Evolutionary conservation across 768 basidiomycete genomes (phyloP), one percentile per base, ranked within the genome.

Genomic region (Cubamyces lactineus): DNA sequence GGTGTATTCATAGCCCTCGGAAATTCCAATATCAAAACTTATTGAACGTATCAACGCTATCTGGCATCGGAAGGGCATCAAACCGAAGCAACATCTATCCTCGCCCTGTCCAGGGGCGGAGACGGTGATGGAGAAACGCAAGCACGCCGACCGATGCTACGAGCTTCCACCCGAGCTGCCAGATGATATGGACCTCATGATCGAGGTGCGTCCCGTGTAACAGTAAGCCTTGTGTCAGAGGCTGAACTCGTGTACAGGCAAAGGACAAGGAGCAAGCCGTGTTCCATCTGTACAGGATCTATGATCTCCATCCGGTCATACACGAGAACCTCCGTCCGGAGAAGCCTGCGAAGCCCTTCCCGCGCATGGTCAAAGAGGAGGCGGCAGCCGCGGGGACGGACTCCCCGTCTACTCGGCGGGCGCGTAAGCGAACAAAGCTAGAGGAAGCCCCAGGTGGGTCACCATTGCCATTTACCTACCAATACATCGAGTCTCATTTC

Each of bases 231-330:
- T n/a, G n/a, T n/a, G n/a, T n/a, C n/a, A n/a, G n/a, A n/a, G n/a
- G n/a, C 53, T 23, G 23, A 39, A 23, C 45, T 15, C 21, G 19
- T 28, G 1, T 1, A 30, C 53, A 75, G 80, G 92, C 92, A 2
- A 93, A 94, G 72, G 92, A 91, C 73, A 92, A 95, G 76, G 95
- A 96, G 72, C 95, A 96, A 71, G 95, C 94, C 1, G 94, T 97
- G 5, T 82, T 97, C 59, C 86, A 96, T 63, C 70, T 96, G 47
- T 87, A 92, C 70, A 73, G 93, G 60, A 86, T 91, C 30, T 96
- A 97, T 67, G 79, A 77, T 48, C 72, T 96, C 4, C 76, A 86
- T 45, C 82, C 86, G 16, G 88, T 92, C 23, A 83, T 80, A 9
- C 75, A 86, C 63, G 86, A 72, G 58, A 72, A 73, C 52, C 64